Evolutionary conservation across 495 filamentous ascomycete species (phyloP).

Genomic region (Oleoguttula mirabilis): DNA sequence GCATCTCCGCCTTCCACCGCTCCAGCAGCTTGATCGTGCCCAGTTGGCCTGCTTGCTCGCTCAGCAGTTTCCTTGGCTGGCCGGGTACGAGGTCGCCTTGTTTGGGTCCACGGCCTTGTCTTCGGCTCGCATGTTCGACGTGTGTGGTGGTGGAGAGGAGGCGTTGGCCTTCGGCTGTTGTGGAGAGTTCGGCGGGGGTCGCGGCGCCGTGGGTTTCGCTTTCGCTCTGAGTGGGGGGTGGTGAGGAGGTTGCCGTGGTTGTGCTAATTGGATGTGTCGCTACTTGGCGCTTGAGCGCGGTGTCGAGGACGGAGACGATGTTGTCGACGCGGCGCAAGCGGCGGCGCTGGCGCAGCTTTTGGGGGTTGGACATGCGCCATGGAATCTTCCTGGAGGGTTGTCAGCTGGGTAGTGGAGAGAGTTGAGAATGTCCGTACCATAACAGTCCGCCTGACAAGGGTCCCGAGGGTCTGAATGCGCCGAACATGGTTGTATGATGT

Average conservation of each 20-base stretch:
- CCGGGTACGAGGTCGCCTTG: conserved; percentile 12
- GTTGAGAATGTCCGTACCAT: conserved; percentile 23
- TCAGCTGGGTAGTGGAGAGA: conserved; percentile 1
- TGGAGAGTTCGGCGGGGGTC: conserved; percentile 10
- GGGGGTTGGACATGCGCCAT: conserved; percentile 81
- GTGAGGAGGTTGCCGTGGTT: not conserved
- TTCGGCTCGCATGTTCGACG: not conserved
- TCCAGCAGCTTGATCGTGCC: conserved; percentile 50
- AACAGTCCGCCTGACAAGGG: conserved; percentile 55
- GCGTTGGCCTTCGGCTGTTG: conserved; percentile 16
- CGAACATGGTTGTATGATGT: conserved; percentile 53
- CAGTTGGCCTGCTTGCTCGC: conserved; percentile 5
- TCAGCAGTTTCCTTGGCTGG: not conserved
- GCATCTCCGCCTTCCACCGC: conserved; percentile 91
- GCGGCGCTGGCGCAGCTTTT: conserved; percentile 81
- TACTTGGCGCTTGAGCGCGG: conserved; percentile 49
- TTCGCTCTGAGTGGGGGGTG: not conserved
- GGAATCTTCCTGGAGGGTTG: conserved; percentile 75
- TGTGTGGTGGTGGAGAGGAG: conserved; percentile 2
- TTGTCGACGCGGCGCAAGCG: conserved; percentile 76
- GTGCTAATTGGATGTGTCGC: not conserved
- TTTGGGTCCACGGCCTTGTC: conserved; percentile 6
- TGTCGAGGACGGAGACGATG: conserved; percentile 64
- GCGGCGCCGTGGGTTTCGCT: conserved; percentile 2
- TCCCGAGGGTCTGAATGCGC: conserved; percentile 66